Percentiles rank a stretch among this genome's conserved stretches.
Conservation (phyloP, 2,329 filamentous ascomycete genomes). For the Diaporthe longicolla region DNA sequence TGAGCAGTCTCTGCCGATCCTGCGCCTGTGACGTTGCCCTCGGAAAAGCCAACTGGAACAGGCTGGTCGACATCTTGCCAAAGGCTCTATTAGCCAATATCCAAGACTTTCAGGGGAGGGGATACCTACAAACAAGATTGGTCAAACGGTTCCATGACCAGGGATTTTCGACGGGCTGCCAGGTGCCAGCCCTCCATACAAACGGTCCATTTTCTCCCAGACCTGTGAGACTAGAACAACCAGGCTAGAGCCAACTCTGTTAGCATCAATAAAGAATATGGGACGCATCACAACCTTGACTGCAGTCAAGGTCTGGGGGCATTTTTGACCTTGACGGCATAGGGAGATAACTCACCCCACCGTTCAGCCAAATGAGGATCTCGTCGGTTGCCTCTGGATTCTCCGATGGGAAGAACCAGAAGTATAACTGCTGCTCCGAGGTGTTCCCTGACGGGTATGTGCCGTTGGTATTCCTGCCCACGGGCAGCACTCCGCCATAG, state of each 20-base stretch:
- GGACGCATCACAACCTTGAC: not conserved
- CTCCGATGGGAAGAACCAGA: conserved; percentile 33
- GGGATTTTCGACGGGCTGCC: conserved; percentile 29
- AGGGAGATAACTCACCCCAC: conserved; percentile 22
- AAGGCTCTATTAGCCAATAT: not conserved
- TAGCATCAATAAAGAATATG: not conserved
- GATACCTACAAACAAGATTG: conserved; percentile 20
- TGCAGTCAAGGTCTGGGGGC: not conserved
- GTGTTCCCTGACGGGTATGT: not conserved
- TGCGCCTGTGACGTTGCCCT: conserved; percentile 8
- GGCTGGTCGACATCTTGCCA: conserved; percentile 20
- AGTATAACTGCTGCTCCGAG: conserved; percentile 25
- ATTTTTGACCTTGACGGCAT: no score
- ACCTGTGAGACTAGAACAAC: conserved; percentile 32
- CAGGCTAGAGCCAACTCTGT: not conserved
- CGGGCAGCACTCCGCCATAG: conserved; percentile 30
- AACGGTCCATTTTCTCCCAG: conserved; percentile 32
- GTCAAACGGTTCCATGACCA: conserved; percentile 33
- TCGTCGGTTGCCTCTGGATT: conserved; percentile 31
- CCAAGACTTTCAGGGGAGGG: not conserved
- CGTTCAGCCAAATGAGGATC: conserved; percentile 37
- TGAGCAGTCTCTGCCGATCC: conserved; percentile 24
- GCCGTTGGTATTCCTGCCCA: conserved; percentile 1
- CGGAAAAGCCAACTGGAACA: conserved; percentile 23
- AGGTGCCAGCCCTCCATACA: conserved; percentile 33